These are phyloP conservation scores for Primulina huaijiensis DNA, from an alignment of 257 asterid species.

Conservation along the genomic window DNA sequence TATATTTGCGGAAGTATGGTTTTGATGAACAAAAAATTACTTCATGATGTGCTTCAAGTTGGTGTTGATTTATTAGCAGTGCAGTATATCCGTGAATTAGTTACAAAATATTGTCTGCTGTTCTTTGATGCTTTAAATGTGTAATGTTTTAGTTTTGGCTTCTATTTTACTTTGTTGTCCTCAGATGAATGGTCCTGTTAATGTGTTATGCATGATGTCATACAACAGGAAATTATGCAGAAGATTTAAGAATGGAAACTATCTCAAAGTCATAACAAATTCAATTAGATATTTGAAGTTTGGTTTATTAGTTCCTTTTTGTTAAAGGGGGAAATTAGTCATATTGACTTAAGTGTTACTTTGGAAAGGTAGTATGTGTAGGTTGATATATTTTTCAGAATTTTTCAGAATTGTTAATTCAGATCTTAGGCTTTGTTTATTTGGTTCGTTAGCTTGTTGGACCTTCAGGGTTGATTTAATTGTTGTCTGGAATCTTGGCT, in stretches of 20 bases:
- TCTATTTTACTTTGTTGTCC: neutral
- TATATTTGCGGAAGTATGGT: neutral
- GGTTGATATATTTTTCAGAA: neutral
- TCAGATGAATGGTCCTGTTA: neutral
- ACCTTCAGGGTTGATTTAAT: conserved; percentile 6
- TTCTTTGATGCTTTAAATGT: neutral
- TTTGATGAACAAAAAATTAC: neutral
- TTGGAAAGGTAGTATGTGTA: neutral
- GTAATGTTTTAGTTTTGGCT: neutral
- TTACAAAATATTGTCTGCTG: neutral
- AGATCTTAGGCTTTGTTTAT: conserved; percentile 3
- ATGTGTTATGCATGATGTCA: neutral
- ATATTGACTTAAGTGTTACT: neutral
- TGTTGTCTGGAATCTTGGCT: conserved; percentile 20
- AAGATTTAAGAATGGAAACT: neutral
- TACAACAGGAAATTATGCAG: neutral
- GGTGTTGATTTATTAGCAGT: neutral
- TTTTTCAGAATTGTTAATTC: conserved; percentile 1
- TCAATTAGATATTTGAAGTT: neutral
- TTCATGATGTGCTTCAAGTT: neutral
- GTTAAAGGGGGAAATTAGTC: neutral
- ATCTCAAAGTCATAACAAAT: neutral
- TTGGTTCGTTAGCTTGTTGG: conserved; percentile 13
- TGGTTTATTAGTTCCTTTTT: neutral
- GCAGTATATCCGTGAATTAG: neutral